These are phyloP conservation scores for Neurospora sp. DNA, from an alignment of 495 filamentous ascomycete species.

Conservation along the genomic window DNA sequence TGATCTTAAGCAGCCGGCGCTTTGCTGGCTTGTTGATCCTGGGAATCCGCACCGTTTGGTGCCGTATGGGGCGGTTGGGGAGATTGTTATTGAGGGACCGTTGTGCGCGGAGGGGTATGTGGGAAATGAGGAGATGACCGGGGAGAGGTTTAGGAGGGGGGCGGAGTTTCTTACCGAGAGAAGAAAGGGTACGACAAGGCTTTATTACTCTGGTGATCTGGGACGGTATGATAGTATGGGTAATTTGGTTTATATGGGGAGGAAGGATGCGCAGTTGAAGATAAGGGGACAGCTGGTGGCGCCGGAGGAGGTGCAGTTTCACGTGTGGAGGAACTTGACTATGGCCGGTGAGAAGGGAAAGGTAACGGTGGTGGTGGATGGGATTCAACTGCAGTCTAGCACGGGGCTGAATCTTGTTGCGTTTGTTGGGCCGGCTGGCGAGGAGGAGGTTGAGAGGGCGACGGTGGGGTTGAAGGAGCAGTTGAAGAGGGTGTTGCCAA, in stretches of 20 bases:
- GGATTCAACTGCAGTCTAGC: conserved; percentile 28
- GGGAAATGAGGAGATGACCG: background rate
- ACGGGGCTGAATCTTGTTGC: conserved; percentile 27
- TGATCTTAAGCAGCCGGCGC: background rate
- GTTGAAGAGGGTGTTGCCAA: conserved; percentile 25
- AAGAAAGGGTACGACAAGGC: conserved; percentile 11
- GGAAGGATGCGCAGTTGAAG: conserved; percentile 59
- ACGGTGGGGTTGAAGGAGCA: conserved; percentile 10
- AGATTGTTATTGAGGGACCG: conserved; percentile 9
- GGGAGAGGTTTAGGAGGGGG: background rate
- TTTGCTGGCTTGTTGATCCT: conserved; percentile 2
- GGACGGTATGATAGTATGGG: conserved; percentile 48
- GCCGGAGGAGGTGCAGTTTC: conserved; percentile 55
- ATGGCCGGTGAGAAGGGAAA: conserved; percentile 11
- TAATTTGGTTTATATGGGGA: conserved; percentile 45
- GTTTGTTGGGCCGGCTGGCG: conserved; percentile 14
- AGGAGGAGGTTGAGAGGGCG: conserved; percentile 15
- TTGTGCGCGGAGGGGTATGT: background rate
- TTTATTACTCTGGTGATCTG: conserved; percentile 61
- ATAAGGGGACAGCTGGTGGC: conserved; percentile 57
- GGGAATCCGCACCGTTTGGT: conserved; percentile 5
- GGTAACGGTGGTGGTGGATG: conserved; percentile 28
- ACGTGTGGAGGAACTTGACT: conserved; percentile 27
- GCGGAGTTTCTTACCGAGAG: background rate
- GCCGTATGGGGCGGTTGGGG: conserved; percentile 2